Base-by-base conservation (phyloP, 2,329 filamentous ascomycete genomes). In the Beauveria scarabaeidicola region DNA sequence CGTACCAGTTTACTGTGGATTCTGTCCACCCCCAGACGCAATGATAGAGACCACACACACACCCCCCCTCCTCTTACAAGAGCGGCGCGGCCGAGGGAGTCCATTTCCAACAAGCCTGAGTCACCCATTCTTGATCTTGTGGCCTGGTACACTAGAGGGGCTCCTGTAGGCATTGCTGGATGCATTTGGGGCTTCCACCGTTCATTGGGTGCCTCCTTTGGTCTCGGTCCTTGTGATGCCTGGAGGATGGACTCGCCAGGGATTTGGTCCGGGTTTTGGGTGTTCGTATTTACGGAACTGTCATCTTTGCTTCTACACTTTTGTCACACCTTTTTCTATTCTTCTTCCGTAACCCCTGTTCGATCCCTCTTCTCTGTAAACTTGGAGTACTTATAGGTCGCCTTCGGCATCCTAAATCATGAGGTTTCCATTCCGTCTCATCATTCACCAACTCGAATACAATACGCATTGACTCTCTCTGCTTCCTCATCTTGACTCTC, bases 61-160 rank as follows among this genome's bases (percentile, higher is more conserved):
- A 5, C 43, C 29, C 19, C 23, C 17, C 51, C 27, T 51, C 48
- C 40, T 52, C 56, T 46, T 40, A 51, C 38, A 46, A 41, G 46
- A 51, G 19, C 53, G 53, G 54, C 44, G 15, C 44, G 43, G 29
- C 54, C 29, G 44, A 41, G n/a, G 29, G 9, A 27, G 2, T 36
- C 32, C 55, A 43, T 38, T 52, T 15, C 21, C 43, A 40, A 25
- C 19, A 10, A 19, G 48, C 48, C 50, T 52, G 48, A 52, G 57
- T 59, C 57, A 53, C 48, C 38, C 3, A 51, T 41, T 44, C 43
- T 41, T 40, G 48, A 47, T 46, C 25, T 52, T 59, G 57, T 59
- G 57, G 57, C 48, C 57, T n/a, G 47, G 10, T 38, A 25, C 25
- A 40, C 8, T 36, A 47, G 46, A 50, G 55, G 46, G 46, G 32